phyloP scores from a whole-genome alignment of 108 stramenopile species.

The Nannochloropsis salina region DNA sequence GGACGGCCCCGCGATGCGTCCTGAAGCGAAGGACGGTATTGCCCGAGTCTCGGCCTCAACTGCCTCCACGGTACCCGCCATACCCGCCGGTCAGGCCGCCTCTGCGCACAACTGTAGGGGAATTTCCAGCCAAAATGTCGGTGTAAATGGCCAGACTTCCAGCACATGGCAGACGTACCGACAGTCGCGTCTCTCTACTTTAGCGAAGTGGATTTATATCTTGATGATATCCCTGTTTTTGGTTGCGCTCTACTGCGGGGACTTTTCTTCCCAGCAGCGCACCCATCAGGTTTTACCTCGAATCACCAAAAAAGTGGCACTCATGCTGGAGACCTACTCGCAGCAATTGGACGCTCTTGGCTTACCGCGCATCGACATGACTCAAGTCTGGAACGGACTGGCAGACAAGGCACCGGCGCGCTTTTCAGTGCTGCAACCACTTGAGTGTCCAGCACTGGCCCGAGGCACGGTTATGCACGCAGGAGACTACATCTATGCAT shows the following conservation, averaged over 20 bases:
- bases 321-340: background rate
- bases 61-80: background rate
- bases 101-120: background rate
- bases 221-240: background rate
- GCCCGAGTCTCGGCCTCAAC: too few species aligned
- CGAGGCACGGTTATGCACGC: background rate
- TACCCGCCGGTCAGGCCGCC: background rate
- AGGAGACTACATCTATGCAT: background rate
- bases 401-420: background rate
- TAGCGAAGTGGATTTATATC: slow-evolving; percentile 9
- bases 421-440: background rate
- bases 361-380: background rate
- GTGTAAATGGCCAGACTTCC: background rate
- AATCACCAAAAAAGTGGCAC: background rate
- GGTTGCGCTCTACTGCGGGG: background rate
- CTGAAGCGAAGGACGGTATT: too few species aligned
- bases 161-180: background rate
- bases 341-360: background rate
- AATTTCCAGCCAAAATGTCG: background rate
- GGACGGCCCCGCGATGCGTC: too few species aligned
- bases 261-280: background rate
- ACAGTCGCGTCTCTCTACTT: background rate
- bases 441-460: background rate
- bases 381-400: background rate
- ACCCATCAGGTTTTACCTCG: background rate